Evolutionary conservation across 176 grass and related monocot genomes (phyloP).

Genomic region (Triticum urartu): DNA sequence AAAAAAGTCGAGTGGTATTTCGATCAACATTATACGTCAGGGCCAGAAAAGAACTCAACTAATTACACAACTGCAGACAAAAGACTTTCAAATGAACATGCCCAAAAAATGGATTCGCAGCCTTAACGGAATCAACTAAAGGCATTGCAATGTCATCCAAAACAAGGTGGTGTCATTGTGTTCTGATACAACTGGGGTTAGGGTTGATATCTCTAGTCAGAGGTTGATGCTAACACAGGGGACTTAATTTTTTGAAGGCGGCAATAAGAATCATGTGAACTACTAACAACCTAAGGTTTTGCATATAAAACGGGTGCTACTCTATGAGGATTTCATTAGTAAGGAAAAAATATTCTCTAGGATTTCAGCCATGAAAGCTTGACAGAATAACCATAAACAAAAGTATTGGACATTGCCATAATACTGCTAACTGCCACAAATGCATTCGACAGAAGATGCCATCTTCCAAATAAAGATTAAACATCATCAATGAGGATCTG

Average conservation of each 20-base stretch:
- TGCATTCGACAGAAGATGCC: background rate
- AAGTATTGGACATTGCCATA: background rate
- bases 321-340: background rate
- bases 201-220: background rate
- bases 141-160: background rate
- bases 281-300: background rate
- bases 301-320: background rate
- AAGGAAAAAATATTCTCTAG: background rate
- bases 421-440: background rate
- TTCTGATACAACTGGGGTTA: background rate
- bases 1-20: background rate
- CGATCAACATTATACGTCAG: background rate
- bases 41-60: background rate
- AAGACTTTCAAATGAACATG: background rate
- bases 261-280: background rate
- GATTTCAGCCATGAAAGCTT: background rate
- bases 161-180: background rate
- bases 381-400: background rate
- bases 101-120: background rate
- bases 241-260: background rate
- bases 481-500: background rate
- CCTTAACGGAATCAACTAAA: background rate
- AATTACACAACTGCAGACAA: background rate
- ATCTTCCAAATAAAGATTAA: constrained; percentile 1
- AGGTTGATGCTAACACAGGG: background rate